Evolutionary conservation across 2,329 filamentous ascomycete species (phyloP), one percentile per base, ranked within the genome.

Genomic region (Hymenoscyphus scutula): DNA sequence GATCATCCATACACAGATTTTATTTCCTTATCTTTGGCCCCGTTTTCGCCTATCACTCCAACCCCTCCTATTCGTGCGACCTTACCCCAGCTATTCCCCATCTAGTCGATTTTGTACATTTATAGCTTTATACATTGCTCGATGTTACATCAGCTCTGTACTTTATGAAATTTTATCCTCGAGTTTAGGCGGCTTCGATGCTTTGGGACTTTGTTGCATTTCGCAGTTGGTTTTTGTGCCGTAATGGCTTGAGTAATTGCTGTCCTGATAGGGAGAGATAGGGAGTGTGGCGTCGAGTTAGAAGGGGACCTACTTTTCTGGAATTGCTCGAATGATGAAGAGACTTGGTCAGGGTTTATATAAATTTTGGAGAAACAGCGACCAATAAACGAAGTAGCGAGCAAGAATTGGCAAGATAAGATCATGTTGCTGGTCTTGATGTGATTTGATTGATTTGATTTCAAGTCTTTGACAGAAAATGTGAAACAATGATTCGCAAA

Each of bases 151-250:
- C 17, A 37, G 34, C 13, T 37, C 34, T 37, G 11, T 5, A 15
- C 11, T 15, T 37, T 37, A 37, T 37, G 34, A 37, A 15, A 4
- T 32, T 55, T 25, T 27, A 48, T 23, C 53, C 27, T 55, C 10
- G 53, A 51, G 19, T 51, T 51, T 55, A 30, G 53, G 27, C 57
- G 61, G 56, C 10, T 51, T 51, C 10, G 45, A 23, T 23, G 19
- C 7, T 23, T 48, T 45, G 23, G 29, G 29, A 27, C 62, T 69
- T 65, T 67, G 67, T 67, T 69, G 67, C 67, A 69, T 37, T 60
- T 67, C 67, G 65, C 64, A 66, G 32, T 55, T 37, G 45, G 64
- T 65, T 67, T 69, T 65, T 23, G 64, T 69, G 65, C 63, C 64
- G 64, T 69, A 67, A 67, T 65, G 41, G 58, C 64, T 65, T 62